These are phyloP conservation scores for Oryza australiensis DNA, from an alignment of 176 grass and related monocot species.

Conservation along the genomic window DNA sequence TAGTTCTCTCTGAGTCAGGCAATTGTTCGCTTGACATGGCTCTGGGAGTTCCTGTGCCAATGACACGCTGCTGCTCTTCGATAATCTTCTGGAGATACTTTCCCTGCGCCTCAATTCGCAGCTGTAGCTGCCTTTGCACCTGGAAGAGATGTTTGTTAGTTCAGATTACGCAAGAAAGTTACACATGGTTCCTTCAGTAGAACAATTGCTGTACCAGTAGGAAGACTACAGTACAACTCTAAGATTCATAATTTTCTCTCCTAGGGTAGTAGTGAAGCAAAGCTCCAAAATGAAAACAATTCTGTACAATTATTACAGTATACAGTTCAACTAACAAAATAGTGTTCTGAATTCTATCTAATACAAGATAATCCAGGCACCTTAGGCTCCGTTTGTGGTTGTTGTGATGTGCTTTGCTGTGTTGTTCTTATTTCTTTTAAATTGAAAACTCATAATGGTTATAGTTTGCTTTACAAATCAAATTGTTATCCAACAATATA, in stretches of 20 bases:
- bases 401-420: background rate
- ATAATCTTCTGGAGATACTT: conserved; percentile 45
- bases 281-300: background rate
- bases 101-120: conserved; percentile 72
- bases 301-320: background rate
- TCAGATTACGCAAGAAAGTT: background rate
- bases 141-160: background rate
- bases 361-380: background rate
- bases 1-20: conserved; percentile 1
- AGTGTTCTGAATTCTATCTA: background rate
- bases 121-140: conserved; percentile 40
- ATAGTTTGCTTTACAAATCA: background rate
- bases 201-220: conserved; percentile 39
- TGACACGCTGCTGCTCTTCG: conserved; percentile 28
- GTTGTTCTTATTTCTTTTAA: background rate
- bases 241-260: background rate
- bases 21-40: conserved; percentile 27
- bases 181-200: conserved; percentile 15
- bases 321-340: background rate
- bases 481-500: background rate
- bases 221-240: background rate
- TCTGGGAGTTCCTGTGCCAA: conserved; percentile 4
- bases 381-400: background rate
- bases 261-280: background rate
- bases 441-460: background rate